Base-by-base conservation (phyloP, 176 grass and related monocot genomes). In the Cymbopogon citratus region DNA sequence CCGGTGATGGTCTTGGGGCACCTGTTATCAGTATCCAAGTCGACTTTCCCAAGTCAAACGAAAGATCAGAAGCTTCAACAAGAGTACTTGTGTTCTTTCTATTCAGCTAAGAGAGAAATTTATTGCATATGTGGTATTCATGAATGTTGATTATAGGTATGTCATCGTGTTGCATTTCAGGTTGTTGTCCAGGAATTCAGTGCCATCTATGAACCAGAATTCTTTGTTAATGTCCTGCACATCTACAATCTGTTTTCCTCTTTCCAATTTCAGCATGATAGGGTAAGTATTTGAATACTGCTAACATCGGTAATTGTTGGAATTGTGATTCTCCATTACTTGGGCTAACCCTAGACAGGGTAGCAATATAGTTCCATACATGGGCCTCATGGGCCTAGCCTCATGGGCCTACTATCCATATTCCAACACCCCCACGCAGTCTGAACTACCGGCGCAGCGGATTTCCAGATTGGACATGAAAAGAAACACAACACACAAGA, bases 211-310 rank as follows among this genome's bases (percentile, higher is more conserved):
- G 92, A 92, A 72, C 83, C 78, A 70, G 88, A 86, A 21, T 89
- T 98, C 78, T 93, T 95, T 73, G 39, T 79, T 74, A 80, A 87
- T 81, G 62, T 95, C 51, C 24, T 86, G 24, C 83, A 88, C 63
- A 54, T 98, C 69, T 91, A 85, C 56, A 18, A 88, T 68, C 31
- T 81, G 24, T 80, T 98, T 68, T 78, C 76, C 71, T 87, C 90
- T 48, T 92, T 95, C 60, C 75, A 90, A 12, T 95, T 94, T 86
- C 95, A 98, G 84, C 88, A 91, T 73, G 85, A 95, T 54, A 92
- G 95, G 88, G 95, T 98, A 84, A 89, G 66, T 63, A 71, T 80
- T 85, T 69, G 11, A 54, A 65, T 44, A 66, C 84, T 70, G 40
- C 46, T 54, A 84, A 63, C 40, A 69, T 41, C 3, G 31, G 31